phyloP scores from a whole-genome alignment of 805 yeast species.

The Yarrowia phangngaensis region DNA sequence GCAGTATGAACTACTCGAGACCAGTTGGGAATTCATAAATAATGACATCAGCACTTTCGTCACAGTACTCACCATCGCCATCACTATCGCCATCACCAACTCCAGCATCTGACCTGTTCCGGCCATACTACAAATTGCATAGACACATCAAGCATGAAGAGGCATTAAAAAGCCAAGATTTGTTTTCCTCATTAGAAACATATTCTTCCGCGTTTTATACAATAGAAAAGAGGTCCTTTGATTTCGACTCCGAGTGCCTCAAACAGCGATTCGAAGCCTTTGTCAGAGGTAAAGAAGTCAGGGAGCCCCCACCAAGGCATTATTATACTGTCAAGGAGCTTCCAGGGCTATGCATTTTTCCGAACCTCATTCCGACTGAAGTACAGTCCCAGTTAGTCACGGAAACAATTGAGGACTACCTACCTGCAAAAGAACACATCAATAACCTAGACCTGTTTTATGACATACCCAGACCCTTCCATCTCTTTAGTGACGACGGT shows the following conservation, averaged over 20 bases:
- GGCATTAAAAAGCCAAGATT: slow-evolving; percentile 4
- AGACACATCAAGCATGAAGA: slow-evolving; percentile 30
- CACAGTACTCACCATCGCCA: neutral
- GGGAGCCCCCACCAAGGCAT: neutral
- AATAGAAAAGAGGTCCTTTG: slow-evolving; percentile 7
- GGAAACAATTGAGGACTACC: slow-evolving; percentile 37
- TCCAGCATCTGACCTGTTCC: slow-evolving; percentile 30
- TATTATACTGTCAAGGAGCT: slow-evolving; percentile 34
- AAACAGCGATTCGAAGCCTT: slow-evolving; percentile 1
- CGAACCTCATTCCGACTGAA: slow-evolving; percentile 31
- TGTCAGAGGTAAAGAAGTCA: neutral
- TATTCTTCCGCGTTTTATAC: slow-evolving; percentile 22
- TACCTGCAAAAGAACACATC: slow-evolving; percentile 38
- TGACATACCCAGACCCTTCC: slow-evolving; percentile 37
- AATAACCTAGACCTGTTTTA: slow-evolving; percentile 41
- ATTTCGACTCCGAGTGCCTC: neutral
- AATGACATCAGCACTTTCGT: no score
- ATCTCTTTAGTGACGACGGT: slow-evolving; percentile 33
- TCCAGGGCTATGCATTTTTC: slow-evolving; percentile 40
- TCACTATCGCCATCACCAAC: slow-evolving; percentile 12
- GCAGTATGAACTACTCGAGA: no score
- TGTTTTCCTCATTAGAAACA: neutral
- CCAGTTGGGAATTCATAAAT: no score
- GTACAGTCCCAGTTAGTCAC: slow-evolving; percentile 37
- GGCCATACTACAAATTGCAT: slow-evolving; percentile 34